These are phyloP conservation scores for Neofusicoccum laricinum DNA, from an alignment of 2,329 filamentous ascomycete species.

Conservation along the genomic window DNA sequence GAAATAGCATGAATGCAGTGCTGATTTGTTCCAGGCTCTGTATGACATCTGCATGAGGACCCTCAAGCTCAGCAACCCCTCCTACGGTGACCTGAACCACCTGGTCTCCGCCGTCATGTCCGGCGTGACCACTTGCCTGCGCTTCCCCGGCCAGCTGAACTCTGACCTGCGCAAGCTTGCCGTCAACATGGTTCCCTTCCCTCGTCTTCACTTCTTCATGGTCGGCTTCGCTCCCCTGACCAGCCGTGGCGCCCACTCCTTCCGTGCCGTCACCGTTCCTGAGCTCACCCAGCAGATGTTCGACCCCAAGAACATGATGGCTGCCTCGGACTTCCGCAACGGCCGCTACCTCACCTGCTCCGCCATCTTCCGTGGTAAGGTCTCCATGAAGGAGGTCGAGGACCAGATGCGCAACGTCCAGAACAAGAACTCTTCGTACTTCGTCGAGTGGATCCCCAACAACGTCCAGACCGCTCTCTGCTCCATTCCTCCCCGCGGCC, in stretches of 20 bases:
- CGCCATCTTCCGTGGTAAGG: slow-evolving; percentile 99
- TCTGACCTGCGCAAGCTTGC: slow-evolving; percentile 99
- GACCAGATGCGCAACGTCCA: slow-evolving; percentile 99
- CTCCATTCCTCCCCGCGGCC: slow-evolving; percentile 94
- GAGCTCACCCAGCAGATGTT: slow-evolving; percentile 99
- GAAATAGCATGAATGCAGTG: slow-evolving; percentile 18
- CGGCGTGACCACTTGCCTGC: slow-evolving; percentile 95
- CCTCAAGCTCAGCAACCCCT: slow-evolving; percentile 97
- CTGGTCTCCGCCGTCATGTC: slow-evolving; percentile 99
- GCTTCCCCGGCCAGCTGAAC: slow-evolving; percentile 99
- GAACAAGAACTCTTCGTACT: slow-evolving; percentile 99
- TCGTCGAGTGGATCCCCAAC: slow-evolving; percentile 99
- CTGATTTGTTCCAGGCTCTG: slow-evolving; percentile 59
- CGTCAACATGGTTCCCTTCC: slow-evolving; percentile 99
- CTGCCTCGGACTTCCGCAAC: slow-evolving; percentile 99
- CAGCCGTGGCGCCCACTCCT: slow-evolving; percentile 85
- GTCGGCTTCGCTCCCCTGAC: slow-evolving; percentile 98
- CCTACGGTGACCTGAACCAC: slow-evolving; percentile 99
- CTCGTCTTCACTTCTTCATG: slow-evolving; percentile 99
- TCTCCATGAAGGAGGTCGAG: slow-evolving; percentile 99
- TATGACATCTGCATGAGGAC: slow-evolving; percentile 99
- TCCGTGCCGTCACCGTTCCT: slow-evolving; percentile 95
- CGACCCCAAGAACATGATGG: slow-evolving; percentile 99
- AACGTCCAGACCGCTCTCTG: slow-evolving; percentile 99
- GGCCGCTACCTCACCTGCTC: slow-evolving; percentile 99